A percentile compares a stretch with the other conserved stretches of the same genome.
Evolutionary conservation across 441 rosid species (phyloP).

Genomic region (Brassica hybrid): DNA sequence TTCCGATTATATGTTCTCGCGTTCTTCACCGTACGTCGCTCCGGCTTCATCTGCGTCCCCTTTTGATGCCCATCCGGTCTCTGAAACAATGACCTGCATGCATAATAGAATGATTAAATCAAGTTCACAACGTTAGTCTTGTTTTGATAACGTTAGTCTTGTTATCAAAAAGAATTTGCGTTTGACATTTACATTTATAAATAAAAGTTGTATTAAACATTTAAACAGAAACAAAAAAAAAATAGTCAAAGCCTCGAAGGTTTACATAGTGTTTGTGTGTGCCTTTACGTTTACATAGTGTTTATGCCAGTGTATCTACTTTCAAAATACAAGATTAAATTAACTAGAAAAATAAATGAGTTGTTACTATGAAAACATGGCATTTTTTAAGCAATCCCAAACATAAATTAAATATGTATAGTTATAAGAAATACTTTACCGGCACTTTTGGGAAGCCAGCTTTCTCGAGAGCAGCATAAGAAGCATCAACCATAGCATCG

Average conservation of each 20-base stretch:
- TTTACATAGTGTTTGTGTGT: too few relatives aligned
- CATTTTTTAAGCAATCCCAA: neutral
- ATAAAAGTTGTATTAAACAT: too few relatives aligned
- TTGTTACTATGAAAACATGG: neutral
- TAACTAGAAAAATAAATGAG: neutral
- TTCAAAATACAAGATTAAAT: too few relatives aligned
- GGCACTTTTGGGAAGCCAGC: constrained; percentile 68
- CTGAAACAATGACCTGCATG: constrained; percentile 73
- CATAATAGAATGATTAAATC: neutral
- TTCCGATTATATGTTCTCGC: constrained; percentile 73
- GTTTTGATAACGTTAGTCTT: neutral
- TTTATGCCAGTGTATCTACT: too few relatives aligned
- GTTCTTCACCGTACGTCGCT: constrained; percentile 54
- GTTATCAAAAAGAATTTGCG: neutral
- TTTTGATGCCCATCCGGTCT: constrained; percentile 92
- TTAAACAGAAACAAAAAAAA: too few relatives aligned
- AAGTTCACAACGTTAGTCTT: neutral
- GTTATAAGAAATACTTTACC: constrained; percentile 6
- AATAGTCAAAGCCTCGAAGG: too few relatives aligned
- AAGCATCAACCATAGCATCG: constrained; percentile 91
- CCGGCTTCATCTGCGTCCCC: constrained; percentile 84
- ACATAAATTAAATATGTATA: neutral
- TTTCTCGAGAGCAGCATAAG: constrained; percentile 83
- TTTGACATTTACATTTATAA: neutral
- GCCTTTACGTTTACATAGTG: too few relatives aligned